Evolutionary conservation across 2,329 filamentous ascomycete genomes (phyloP).

Genomic region (Colletotrichum musae): DNA sequence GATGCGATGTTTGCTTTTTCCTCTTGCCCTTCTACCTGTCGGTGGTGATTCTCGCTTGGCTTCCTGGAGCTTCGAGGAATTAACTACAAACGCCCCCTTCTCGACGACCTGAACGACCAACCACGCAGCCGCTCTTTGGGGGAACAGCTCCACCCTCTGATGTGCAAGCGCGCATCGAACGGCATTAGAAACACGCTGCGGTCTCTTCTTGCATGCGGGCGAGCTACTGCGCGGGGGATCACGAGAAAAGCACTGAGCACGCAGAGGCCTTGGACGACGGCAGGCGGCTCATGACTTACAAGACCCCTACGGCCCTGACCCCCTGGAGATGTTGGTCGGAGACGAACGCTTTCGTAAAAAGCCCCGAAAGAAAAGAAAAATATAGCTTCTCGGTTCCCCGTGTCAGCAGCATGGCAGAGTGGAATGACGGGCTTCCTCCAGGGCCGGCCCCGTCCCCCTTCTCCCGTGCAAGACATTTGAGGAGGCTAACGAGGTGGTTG

Average conservation of each 20-base stretch:
- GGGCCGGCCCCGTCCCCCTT: not conserved
- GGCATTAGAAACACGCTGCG: not conserved
- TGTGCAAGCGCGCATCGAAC: not conserved
- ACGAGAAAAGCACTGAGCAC: conserved; percentile 11
- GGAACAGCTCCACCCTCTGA: not conserved
- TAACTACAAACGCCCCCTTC: not conserved
- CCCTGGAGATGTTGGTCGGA: not conserved
- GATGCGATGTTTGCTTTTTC: conserved; percentile 32
- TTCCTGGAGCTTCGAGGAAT: not conserved
- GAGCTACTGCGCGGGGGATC: conserved; percentile 11
- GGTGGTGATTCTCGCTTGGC: not conserved
- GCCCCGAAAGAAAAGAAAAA: conserved; percentile 28
- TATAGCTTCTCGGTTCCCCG: not conserved
- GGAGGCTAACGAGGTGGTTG: conserved; percentile 35
- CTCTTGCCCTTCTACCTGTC: not conserved
- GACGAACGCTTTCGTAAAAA: conserved; percentile 13
- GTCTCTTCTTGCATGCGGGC: conserved; percentile 18
- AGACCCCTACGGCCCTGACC: too few species aligned
- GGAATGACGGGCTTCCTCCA: not conserved
- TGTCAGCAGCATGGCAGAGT: not conserved
- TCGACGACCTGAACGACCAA: not conserved
- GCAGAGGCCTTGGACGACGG: conserved; percentile 3
- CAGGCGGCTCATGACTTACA: not conserved
- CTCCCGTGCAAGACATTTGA: conserved; percentile 22
- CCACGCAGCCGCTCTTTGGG: not conserved